Conservation (phyloP, 2,329 filamentous ascomycete species). For the Phoma sp. region DNA sequence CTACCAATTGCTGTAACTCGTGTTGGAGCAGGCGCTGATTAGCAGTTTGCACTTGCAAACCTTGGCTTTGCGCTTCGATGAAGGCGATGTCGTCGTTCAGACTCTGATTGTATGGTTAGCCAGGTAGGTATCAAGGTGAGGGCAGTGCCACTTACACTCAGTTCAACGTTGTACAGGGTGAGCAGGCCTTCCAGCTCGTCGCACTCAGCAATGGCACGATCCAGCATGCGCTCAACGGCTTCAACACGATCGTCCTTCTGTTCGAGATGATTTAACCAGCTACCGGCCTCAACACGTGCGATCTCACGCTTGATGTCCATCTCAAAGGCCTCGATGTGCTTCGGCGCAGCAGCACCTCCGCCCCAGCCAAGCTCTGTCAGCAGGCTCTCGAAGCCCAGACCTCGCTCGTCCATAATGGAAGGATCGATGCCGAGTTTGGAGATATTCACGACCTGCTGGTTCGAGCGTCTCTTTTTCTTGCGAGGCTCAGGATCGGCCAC, state of each 20-base stretch:
- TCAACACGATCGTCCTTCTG: constrained; percentile 91
- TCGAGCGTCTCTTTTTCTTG: constrained; percentile 67
- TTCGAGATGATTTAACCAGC: constrained; percentile 82
- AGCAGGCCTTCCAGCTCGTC: constrained; percentile 94
- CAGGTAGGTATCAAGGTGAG: background rate
- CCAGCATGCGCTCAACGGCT: constrained; percentile 83
- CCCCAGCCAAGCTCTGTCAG: constrained; percentile 90
- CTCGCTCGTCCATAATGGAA: constrained; percentile 74
- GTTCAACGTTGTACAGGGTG: constrained; percentile 91
- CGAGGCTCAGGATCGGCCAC: constrained; percentile 54
- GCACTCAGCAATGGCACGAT: constrained; percentile 90
- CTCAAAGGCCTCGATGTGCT: constrained; percentile 80
- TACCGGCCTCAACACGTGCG: constrained; percentile 87
- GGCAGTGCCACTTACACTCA: constrained; percentile 69
- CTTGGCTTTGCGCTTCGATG: constrained; percentile 96
- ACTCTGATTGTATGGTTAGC: constrained; percentile 63
- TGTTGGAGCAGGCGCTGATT: constrained; percentile 94
- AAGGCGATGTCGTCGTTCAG: constrained; percentile 95
- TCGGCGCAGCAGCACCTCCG: constrained; percentile 74
- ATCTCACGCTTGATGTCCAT: constrained; percentile 84
- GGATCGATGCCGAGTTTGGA: constrained; percentile 79
- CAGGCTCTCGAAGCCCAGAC: constrained; percentile 80
- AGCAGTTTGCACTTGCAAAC: constrained; percentile 93
- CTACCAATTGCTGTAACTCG: constrained; percentile 85
- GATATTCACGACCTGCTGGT: constrained; percentile 80